Evolutionary conservation across 106 monocot genomes (phyloP).

Genomic region (Posidonia australis): DNA sequence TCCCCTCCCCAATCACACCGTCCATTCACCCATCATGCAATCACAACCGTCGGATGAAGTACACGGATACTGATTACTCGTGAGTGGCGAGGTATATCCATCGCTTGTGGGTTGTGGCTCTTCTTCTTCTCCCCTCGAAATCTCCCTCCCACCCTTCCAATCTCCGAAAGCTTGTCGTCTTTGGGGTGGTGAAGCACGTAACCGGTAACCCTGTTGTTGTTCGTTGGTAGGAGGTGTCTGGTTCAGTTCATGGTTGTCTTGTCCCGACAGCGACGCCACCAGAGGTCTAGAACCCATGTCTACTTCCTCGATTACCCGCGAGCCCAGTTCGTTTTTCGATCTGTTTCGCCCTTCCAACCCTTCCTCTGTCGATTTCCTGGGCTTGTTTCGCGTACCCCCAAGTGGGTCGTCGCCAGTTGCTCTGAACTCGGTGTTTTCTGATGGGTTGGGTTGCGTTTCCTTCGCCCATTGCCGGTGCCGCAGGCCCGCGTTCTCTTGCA

Average conservation of each 20-base stretch:
- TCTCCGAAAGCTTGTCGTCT: neutral
- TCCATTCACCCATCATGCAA: neutral
- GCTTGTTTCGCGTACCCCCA: neutral
- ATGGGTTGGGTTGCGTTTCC: slow-evolving; percentile 1
- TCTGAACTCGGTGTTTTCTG: neutral
- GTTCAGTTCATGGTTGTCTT: slow-evolving; percentile 1
- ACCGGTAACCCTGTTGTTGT: neutral
- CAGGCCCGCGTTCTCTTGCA: slow-evolving; percentile 3
- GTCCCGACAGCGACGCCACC: neutral
- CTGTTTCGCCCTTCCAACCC: neutral
- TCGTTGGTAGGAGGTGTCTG: neutral
- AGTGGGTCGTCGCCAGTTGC: slow-evolving; percentile 2
- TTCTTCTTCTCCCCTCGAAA: slow-evolving; percentile 3
- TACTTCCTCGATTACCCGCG: slow-evolving; percentile 8
- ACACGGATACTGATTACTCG: neutral
- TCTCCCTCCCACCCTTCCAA: too few species aligned
- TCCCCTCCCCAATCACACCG: neutral
- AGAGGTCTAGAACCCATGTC: neutral
- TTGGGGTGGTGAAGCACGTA: neutral
- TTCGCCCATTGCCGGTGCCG: neutral
- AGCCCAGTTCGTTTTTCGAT: slow-evolving; percentile 7
- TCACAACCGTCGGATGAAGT: neutral
- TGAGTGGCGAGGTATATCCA: neutral
- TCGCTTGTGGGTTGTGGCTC: slow-evolving; percentile 4
- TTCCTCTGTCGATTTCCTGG: neutral